phyloP scores from a whole-genome alignment of 2,329 filamentous ascomycete species.

The Colletotrichum liriopes region DNA sequence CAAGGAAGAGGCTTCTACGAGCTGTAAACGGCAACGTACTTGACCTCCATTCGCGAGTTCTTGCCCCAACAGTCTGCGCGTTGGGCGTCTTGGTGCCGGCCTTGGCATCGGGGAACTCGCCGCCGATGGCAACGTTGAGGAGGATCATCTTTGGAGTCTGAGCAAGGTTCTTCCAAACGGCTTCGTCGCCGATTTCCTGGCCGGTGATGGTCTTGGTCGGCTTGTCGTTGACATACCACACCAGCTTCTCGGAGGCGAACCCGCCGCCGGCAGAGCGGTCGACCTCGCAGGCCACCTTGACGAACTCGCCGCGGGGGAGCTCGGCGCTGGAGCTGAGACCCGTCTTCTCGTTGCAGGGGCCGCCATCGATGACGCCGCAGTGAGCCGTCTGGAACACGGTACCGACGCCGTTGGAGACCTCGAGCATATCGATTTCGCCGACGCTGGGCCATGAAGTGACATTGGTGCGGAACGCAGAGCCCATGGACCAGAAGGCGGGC shows the following conservation, averaged over 20 bases:
- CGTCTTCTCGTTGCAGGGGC: constrained; percentile 59
- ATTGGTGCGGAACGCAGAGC: constrained; percentile 55
- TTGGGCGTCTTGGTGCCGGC: constrained; percentile 53
- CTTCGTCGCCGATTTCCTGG: constrained; percentile 46
- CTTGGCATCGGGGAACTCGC: constrained; percentile 54
- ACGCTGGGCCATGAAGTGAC: constrained; percentile 59
- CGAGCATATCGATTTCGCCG: constrained; percentile 63
- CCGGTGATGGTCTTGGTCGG: constrained; percentile 49
- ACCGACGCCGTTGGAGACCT: constrained; percentile 57
- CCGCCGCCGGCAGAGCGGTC: constrained; percentile 48
- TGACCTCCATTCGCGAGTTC: constrained; percentile 55
- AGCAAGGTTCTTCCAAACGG: constrained; percentile 52
- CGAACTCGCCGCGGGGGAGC: constrained; percentile 51
- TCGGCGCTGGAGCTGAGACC: constrained; percentile 49
- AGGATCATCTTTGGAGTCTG: constrained; percentile 53
- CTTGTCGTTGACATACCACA: constrained; percentile 54
- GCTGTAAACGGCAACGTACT: constrained; percentile 57
- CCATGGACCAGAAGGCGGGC: constrained; percentile 64
- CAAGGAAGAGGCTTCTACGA: not conserved
- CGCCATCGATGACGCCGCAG: constrained; percentile 57
- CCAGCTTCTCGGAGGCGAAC: constrained; percentile 52
- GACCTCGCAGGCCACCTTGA: constrained; percentile 53
- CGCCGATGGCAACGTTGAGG: constrained; percentile 59
- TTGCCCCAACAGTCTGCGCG: constrained; percentile 51
- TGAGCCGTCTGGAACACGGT: constrained; percentile 57